These are phyloP conservation scores for Lizanozyma gosingica DNA, from an alignment of 1,139 yeast genomes.

Conservation along the genomic window DNA sequence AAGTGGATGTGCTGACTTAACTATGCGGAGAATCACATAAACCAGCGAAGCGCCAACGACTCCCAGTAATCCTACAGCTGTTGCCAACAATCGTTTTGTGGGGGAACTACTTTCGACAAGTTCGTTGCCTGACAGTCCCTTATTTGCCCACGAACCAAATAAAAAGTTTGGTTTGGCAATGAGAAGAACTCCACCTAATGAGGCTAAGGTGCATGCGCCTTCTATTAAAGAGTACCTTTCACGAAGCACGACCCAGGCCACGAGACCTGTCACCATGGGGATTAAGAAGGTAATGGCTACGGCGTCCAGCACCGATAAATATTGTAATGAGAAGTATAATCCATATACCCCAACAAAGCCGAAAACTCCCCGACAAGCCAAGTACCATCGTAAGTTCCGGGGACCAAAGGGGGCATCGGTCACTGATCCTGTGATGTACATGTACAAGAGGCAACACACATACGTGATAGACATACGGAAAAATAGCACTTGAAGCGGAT, in stretches of 20 bases:
- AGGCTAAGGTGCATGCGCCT: conserved; percentile 57
- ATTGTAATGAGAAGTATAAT: conserved; percentile 64
- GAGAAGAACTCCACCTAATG: conserved; percentile 67
- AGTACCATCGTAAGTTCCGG: conserved; percentile 40
- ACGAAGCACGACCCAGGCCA: conserved; percentile 59
- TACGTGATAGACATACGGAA: conserved; percentile 71
- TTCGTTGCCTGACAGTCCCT: conserved; percentile 16
- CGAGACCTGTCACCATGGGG: conserved; percentile 69
- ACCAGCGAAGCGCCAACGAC: conserved; percentile 66
- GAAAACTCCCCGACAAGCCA: conserved; percentile 56
- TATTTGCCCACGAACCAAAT: conserved; percentile 34
- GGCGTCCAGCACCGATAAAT: conserved; percentile 57
- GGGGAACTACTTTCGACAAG: conserved; percentile 31
- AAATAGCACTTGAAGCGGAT: conserved; percentile 70
- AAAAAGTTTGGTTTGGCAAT: conserved; percentile 79
- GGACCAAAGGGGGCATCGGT: conserved; percentile 72
- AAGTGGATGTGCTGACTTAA: conserved; percentile 71
- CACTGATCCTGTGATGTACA: conserved; percentile 39
- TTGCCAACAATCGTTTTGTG: conserved; percentile 43
- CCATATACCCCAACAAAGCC: conserved; percentile 81
- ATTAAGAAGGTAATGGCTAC: conserved; percentile 71
- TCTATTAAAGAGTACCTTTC: conserved; percentile 66
- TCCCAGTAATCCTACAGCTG: conserved; percentile 58
- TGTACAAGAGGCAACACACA: conserved; percentile 44
- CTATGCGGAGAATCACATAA: conserved; percentile 67